These are phyloP conservation scores for Leucoagaricus sp. DNA, from an alignment of 1,284 basidiomycete species.

Conservation along the genomic window DNA sequence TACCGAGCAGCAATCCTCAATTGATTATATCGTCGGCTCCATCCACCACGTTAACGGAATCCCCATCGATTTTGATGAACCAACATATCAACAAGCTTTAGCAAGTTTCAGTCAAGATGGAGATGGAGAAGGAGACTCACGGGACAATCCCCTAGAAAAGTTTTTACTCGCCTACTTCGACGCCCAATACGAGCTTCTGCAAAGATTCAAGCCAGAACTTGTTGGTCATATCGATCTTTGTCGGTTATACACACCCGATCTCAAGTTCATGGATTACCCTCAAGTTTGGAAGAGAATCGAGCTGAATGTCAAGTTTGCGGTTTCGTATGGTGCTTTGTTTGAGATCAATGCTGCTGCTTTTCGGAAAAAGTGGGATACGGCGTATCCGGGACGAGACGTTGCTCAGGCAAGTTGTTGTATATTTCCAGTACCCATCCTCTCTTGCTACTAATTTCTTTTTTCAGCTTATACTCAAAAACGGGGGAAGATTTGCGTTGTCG, in stretches of 20 bases:
- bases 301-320: conserved; percentile 77
- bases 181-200: conserved; percentile 72
- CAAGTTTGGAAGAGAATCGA: conserved; percentile 66
- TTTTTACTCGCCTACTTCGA: conserved; percentile 83
- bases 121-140: conserved; percentile 12
- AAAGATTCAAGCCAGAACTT: conserved; percentile 80
- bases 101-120: conserved; percentile 35
- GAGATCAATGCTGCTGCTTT: conserved; percentile 94
- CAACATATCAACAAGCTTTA: conserved; percentile 68
- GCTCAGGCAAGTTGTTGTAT: conserved; percentile 55
- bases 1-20: conserved; percentile 23
- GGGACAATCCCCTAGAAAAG: conserved; percentile 28
- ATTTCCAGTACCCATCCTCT: conserved; percentile 8
- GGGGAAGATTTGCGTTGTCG: conserved; percentile 84
- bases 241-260: conserved; percentile 71
- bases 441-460: conserved; percentile 9
- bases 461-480: conserved; percentile 67
- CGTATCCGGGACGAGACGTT: conserved; percentile 84
- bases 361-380: conserved; percentile 85
- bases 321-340: conserved; percentile 88
- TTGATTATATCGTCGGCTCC: conserved; percentile 94
- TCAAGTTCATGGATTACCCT: conserved; percentile 56
- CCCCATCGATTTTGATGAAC: conserved; percentile 91
- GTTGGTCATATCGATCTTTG: conserved; percentile 95
- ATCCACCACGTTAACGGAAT: conserved; percentile 89